These are phyloP conservation scores for Urtica urens DNA, from an alignment of 306 rosid genomes.

Conservation along the genomic window DNA sequence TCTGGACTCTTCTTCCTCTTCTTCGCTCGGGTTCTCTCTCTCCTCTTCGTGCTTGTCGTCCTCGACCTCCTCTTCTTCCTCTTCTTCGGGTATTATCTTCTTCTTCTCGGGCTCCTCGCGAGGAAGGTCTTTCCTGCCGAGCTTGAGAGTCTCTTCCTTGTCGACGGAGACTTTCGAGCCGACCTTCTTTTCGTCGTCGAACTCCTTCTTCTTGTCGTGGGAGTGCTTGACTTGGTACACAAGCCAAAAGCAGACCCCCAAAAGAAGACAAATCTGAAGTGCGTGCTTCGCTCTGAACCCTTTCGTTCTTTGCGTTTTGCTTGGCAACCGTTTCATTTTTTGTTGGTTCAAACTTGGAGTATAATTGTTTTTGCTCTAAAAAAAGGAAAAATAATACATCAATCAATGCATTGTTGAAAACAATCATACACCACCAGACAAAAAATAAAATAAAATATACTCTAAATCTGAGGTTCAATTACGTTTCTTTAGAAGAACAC, in stretches of 20 bases:
- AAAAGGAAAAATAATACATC: too few relatives aligned
- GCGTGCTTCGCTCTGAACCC: slow-evolving; percentile 65
- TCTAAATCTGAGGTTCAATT: too few relatives aligned
- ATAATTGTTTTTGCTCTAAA: too few relatives aligned
- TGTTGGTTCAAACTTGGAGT: too few relatives aligned
- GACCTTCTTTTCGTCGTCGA: slow-evolving; percentile 34
- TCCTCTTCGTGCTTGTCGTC: slow-evolving; percentile 46
- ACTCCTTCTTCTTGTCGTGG: slow-evolving; percentile 74
- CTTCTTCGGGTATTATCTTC: slow-evolving; percentile 47
- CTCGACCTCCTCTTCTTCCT: slow-evolving; percentile 35
- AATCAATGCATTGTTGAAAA: too few relatives aligned
- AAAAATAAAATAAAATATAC: too few relatives aligned
- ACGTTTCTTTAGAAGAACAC: too few relatives aligned
- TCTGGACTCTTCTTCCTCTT: slow-evolving; percentile 25
- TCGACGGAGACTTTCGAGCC: slow-evolving; percentile 22
- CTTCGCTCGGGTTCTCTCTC: slow-evolving; percentile 26
- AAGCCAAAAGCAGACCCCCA: slow-evolving; percentile 89
- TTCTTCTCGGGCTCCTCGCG: slow-evolving; percentile 27
- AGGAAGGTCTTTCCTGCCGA: slow-evolving; percentile 78
- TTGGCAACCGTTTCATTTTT: slow-evolving; percentile 49
- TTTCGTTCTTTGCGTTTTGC: slow-evolving; percentile 62
- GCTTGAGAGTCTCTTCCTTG: slow-evolving; percentile 30
- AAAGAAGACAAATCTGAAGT: slow-evolving; percentile 60
- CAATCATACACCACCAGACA: too few relatives aligned
- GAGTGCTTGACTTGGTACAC: slow-evolving; percentile 89